Evolutionary conservation across 331 rosid species (phyloP), one percentile per base, ranked within the genome.

Genomic region (Phaseolus coccineus): DNA sequence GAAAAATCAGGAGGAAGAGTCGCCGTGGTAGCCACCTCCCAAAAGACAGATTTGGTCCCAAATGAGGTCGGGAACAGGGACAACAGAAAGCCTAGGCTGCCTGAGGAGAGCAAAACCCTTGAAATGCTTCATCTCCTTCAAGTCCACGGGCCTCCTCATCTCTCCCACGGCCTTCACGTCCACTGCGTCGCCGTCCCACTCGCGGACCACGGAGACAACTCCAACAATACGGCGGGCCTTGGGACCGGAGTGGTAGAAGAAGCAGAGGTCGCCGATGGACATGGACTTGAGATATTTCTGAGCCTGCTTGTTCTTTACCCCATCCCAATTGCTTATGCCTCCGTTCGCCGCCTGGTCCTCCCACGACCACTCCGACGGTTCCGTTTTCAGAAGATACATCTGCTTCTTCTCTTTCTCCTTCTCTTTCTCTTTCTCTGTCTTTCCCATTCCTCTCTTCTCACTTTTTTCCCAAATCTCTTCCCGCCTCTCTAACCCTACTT

Each of bases 301-400:
- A 12, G 96, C 97, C 69, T 92, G 97, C 82, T 85, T 95, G 91
- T 95, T 92, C 81, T 91, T 95, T 22, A 92, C 98, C 2, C 97
- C 97, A 24, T 92, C 97, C 98, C 98, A 92, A 14, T 90, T 91
- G 77, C 85, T 85, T 39, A 90, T 24, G 12, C 97, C 97, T 19
- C 88, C 89, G 50, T 92, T 88, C 37, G 90, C 87, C 1, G 88
- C 89, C 73, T 94, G 97, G 72, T 94, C 97, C 52, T 92, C 96
- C 98, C 97, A 94, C 16, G 97, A 92, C 98, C 97, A 92, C 72
- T 94, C 98, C 2, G 87, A 85, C 4, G 95, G 87, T 62, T 92
- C 98, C 4, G 97, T 92, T 78, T 92, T 94, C 87, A 94, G 67
- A 37, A 92, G 95, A 89, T 82, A 92, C 82, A 81, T 79, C 27